These are phyloP conservation scores for Globisporangium abappressorium DNA, from an alignment of 352 stramenopile species.

Conservation along the genomic window DNA sequence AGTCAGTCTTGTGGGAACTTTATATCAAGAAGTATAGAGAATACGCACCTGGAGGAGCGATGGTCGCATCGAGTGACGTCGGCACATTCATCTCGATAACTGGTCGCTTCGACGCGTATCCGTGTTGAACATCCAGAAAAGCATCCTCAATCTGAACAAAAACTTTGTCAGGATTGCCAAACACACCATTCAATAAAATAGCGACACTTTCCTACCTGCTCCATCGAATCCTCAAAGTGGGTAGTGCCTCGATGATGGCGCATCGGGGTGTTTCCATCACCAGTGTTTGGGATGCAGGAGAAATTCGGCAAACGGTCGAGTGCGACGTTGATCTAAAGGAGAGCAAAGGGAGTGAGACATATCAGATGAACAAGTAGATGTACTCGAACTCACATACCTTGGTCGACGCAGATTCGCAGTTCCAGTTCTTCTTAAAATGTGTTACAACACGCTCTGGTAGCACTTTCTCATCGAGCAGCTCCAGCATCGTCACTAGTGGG, in stretches of 20 bases:
- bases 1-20: neutral
- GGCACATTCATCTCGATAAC: conserved; percentile 92
- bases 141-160: conserved; percentile 79
- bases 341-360: neutral
- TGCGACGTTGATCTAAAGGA: conserved; percentile 85
- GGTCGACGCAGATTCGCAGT: conserved; percentile 73
- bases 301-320: conserved; percentile 84
- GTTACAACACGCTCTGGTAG: conserved; percentile 54
- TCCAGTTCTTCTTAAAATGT: conserved; percentile 81
- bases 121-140: conserved; percentile 77
- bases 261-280: conserved; percentile 55
- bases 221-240: conserved; percentile 83
- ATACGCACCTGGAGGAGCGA: conserved; percentile 56
- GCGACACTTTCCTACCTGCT: conserved; percentile 34
- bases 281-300: conserved; percentile 66
- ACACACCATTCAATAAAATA: neutral
- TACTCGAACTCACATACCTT: conserved; percentile 37
- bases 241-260: conserved; percentile 86
- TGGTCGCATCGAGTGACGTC: conserved; percentile 77
- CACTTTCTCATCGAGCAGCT: conserved; percentile 61
- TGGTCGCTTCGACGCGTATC: conserved; percentile 63
- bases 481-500: conserved; percentile 78
- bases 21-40: neutral
- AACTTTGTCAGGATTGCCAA: neutral
- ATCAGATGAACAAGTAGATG: neutral